phyloP scores from a whole-genome alignment of 2,329 filamentous ascomycete genomes.

The Colletotrichum musae region DNA sequence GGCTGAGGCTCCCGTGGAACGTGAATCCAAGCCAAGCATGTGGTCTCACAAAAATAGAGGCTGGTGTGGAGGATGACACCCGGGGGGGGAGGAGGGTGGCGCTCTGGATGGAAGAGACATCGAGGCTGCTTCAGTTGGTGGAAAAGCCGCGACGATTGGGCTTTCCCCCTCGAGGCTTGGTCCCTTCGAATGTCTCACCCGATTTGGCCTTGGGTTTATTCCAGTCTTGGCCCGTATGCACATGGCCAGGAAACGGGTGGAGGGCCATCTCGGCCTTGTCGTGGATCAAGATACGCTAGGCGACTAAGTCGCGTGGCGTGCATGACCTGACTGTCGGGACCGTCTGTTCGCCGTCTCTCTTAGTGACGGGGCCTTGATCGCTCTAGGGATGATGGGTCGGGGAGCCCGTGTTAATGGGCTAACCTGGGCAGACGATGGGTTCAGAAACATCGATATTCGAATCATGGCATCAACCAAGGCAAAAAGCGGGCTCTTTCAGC shows the following conservation, averaged over 20 bases:
- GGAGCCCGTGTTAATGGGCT: too few relatives aligned
- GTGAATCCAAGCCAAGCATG: conserved; percentile 30
- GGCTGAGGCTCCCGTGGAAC: conserved; percentile 6
- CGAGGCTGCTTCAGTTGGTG: too few relatives aligned
- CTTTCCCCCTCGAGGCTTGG: too few relatives aligned
- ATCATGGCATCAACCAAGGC: neutral
- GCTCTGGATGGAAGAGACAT: conserved; percentile 13
- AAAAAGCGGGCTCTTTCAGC: too few relatives aligned
- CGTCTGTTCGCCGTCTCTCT: neutral
- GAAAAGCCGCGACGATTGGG: too few relatives aligned
- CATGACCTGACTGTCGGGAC: conserved; percentile 12
- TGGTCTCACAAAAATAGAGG: conserved; percentile 29
- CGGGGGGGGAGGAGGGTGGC: neutral
- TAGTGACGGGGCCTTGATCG: neutral
- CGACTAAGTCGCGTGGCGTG: neutral
- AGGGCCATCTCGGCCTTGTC: conserved; percentile 18
- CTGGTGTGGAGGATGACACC: neutral
- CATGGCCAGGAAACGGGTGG: conserved; percentile 12
- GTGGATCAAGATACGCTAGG: neutral
- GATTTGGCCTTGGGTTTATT: too few relatives aligned
- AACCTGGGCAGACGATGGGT: too few relatives aligned
- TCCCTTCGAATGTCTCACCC: too few relatives aligned
- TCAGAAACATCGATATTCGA: neutral
- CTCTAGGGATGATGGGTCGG: neutral
- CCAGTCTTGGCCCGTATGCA: too few relatives aligned